Conservation (phyloP, 305 asterid species). For the Fraxinus xanthoxyloides region DNA sequence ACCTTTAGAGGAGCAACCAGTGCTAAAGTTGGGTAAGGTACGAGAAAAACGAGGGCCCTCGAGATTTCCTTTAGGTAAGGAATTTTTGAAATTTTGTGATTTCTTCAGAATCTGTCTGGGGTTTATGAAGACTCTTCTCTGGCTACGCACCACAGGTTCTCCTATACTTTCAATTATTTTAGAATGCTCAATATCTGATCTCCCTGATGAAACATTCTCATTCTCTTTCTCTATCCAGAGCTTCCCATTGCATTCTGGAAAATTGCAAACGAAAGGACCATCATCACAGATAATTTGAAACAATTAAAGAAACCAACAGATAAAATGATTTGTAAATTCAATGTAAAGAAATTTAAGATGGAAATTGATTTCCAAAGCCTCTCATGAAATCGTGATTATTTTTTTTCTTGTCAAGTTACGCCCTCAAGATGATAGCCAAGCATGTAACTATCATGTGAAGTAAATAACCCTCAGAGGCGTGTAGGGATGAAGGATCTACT, state of each 20-base stretch:
- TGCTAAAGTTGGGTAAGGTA: conserved; percentile 54
- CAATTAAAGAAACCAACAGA: background rate
- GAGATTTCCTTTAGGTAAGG: conserved; percentile 49
- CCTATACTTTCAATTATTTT: conserved; percentile 28
- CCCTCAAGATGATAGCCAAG: background rate
- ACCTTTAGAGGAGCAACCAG: conserved; percentile 62
- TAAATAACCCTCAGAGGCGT: background rate
- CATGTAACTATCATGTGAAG: background rate
- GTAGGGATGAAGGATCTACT: background rate
- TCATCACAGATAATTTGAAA: conserved; percentile 19
- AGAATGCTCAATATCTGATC: conserved; percentile 31
- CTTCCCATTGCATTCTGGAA: conserved; percentile 48
- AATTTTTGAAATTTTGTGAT: conserved; percentile 33
- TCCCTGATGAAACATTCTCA: conserved; percentile 26
- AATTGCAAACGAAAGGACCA: conserved; percentile 23
- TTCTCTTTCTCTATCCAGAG: conserved; percentile 36
- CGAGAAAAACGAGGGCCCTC: conserved; percentile 69
- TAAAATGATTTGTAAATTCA: background rate
- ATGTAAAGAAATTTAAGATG: conserved; percentile 1
- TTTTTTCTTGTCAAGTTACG: background rate
- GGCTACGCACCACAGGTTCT: conserved; percentile 30
- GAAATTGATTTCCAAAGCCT: background rate
- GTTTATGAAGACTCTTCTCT: conserved; percentile 32
- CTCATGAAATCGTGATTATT: background rate
- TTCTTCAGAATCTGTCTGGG: conserved; percentile 42